Conservation (phyloP, 352 stramenopile species). For the Globisporangium canariense region DNA sequence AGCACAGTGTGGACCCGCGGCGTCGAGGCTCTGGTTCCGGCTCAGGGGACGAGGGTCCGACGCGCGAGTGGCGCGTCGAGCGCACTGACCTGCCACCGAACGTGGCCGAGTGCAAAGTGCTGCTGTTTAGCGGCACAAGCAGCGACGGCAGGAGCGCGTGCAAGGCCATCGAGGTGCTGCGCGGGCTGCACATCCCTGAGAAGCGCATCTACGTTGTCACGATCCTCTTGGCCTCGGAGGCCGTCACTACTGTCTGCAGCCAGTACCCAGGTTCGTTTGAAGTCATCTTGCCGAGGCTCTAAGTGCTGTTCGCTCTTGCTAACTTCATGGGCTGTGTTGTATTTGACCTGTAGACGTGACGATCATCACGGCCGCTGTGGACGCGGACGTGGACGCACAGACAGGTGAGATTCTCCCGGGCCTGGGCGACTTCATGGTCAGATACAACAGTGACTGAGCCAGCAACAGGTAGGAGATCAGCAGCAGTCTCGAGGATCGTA, state of each 20-base stretch:
- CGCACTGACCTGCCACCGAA: slow-evolving; percentile 33
- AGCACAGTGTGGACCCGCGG: not conserved
- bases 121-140: slow-evolving; percentile 37
- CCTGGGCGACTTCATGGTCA: slow-evolving; percentile 41
- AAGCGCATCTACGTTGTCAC: slow-evolving; percentile 39
- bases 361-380: slow-evolving; percentile 35
- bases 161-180: slow-evolving; percentile 34
- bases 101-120: slow-evolving; percentile 28
- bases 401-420: slow-evolving; percentile 27
- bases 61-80: slow-evolving; percentile 22
- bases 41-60: no score
- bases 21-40: not conserved
- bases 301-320: not conserved
- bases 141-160: slow-evolving; percentile 24
- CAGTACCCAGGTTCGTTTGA: slow-evolving; percentile 33
- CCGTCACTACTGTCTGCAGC: slow-evolving; percentile 26
- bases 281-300: not conserved
- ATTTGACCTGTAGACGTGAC: slow-evolving; percentile 23
- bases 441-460: slow-evolving; percentile 33
- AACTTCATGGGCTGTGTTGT: not conserved
- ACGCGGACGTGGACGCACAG: slow-evolving; percentile 22
- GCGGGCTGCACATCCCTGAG: slow-evolving; percentile 21
- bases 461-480: not conserved
- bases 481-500: not conserved
- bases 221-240: slow-evolving; percentile 27